phyloP scores from a whole-genome alignment of 202 grass and related monocot species.

The Schoenoplectus triqueter region DNA sequence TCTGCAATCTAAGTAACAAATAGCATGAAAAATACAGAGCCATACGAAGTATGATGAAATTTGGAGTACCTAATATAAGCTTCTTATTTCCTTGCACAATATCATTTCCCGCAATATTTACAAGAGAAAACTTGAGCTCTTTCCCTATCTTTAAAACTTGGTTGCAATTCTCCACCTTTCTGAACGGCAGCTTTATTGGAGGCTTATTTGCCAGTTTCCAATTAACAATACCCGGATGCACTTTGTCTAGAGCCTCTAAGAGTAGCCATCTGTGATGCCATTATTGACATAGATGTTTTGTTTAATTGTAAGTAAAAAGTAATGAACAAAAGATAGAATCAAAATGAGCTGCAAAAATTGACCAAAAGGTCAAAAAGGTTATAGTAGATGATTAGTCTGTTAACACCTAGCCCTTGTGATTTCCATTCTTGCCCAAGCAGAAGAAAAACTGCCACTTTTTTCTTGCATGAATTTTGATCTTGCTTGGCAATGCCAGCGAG shows the following conservation, averaged over 20 bases:
- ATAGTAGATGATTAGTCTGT: no score
- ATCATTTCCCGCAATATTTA: slow-evolving; percentile 96
- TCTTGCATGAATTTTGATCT: no score
- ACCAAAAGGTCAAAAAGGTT: no score
- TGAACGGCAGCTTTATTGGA: slow-evolving; percentile 92
- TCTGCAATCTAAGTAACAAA: slow-evolving; percentile 15
- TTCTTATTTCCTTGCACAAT: slow-evolving; percentile 98
- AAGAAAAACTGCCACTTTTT: no score
- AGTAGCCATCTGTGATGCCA: slow-evolving; percentile 72
- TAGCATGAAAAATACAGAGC: slow-evolving; percentile 35
- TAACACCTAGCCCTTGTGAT: no score
- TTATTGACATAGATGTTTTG: neutral
- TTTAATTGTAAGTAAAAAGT: neutral
- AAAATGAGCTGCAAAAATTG: neutral
- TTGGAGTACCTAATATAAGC: slow-evolving; percentile 77
- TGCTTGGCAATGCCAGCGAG: no score
- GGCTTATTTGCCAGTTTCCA: slow-evolving; percentile 90
- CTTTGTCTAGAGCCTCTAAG: slow-evolving; percentile 87
- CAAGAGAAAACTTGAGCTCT: slow-evolving; percentile 93
- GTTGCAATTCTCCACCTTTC: slow-evolving; percentile 97
- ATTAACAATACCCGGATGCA: slow-evolving; percentile 74
- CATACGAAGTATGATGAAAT: slow-evolving; percentile 9
- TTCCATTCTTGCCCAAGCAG: no score
- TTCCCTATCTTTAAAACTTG: slow-evolving; percentile 97
- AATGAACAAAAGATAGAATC: neutral